Conservation (phyloP, 257 asterid species). For the Prunella vulgaris region DNA sequence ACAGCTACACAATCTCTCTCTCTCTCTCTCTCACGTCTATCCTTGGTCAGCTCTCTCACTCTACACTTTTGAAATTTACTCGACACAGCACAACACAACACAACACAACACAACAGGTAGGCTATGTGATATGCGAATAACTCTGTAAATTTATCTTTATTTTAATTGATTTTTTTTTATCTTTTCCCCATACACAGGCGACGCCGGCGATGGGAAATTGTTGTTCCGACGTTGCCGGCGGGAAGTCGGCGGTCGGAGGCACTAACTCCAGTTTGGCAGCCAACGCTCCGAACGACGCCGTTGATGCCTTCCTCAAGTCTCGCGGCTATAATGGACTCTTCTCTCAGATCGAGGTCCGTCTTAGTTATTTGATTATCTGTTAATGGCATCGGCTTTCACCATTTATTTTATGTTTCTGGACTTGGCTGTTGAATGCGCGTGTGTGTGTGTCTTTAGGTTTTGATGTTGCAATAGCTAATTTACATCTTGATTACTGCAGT, state of each 20-base stretch:
- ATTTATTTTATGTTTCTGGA: slow-evolving; percentile 13
- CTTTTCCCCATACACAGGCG: neutral
- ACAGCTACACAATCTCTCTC: slow-evolving; percentile 20
- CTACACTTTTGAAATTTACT: slow-evolving; percentile 6
- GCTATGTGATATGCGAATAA: neutral
- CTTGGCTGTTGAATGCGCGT: neutral
- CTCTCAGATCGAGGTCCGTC: slow-evolving; percentile 93
- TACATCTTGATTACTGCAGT: slow-evolving; percentile 9
- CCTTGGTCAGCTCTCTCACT: slow-evolving; percentile 13
- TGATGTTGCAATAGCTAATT: slow-evolving; percentile 10
- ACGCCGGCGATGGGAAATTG: slow-evolving; percentile 85
- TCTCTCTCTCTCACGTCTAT: too few species aligned
- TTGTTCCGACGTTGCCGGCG: slow-evolving; percentile 86
- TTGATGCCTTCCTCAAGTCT: slow-evolving; percentile 78
- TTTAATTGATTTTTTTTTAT: neutral
- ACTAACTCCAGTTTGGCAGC: slow-evolving; percentile 35
- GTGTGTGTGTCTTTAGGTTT: slow-evolving; percentile 15
- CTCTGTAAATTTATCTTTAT: slow-evolving; percentile 7
- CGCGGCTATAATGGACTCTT: slow-evolving; percentile 74
- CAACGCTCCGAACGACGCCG: slow-evolving; percentile 65
- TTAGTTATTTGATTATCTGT: neutral
- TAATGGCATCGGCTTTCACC: slow-evolving; percentile 1
- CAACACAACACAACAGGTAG: too few species aligned
- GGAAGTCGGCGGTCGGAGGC: slow-evolving; percentile 82
- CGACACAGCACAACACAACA: neutral